A percentile compares a stretch with the other conserved stretches of the same genome.
phyloP scores from a whole-genome alignment of 805 yeast genomes.

The Saccharomyces eubayanus region DNA sequence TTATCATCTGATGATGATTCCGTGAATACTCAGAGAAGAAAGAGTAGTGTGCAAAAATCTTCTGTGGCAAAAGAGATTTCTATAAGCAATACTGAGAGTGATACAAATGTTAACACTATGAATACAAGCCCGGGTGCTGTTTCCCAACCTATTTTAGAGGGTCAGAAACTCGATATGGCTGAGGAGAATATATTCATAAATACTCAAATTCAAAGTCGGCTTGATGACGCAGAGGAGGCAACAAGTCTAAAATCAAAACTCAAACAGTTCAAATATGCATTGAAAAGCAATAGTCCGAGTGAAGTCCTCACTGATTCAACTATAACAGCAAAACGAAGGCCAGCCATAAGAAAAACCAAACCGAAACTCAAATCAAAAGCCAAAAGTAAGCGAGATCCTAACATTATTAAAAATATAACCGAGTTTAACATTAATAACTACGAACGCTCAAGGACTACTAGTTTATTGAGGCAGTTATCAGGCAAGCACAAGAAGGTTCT shows the following conservation, averaged over 20 bases:
- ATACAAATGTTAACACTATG: neutral
- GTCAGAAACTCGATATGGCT: neutral
- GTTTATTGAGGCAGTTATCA: constrained; percentile 20
- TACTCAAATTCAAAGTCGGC: constrained; percentile 28
- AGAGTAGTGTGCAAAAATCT: neutral
- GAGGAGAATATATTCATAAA: constrained; percentile 17
- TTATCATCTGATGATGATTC: neutral
- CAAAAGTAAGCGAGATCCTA: neutral
- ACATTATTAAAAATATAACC: constrained; percentile 7
- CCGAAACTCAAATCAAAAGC: neutral
- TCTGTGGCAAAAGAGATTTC: neutral
- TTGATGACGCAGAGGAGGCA: constrained; percentile 23
- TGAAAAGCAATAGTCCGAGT: neutral
- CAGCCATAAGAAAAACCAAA: neutral
- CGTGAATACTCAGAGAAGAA: neutral
- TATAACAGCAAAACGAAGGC: neutral
- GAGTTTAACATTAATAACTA: constrained; percentile 7
- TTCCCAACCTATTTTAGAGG: neutral
- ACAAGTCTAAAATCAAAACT: constrained; percentile 12
- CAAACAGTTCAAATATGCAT: constrained; percentile 17
- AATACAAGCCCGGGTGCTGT: neutral
- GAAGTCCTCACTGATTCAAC: neutral
- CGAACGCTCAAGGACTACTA: constrained; percentile 10
- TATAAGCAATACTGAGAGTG: neutral
- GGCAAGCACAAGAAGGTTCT: constrained; percentile 27